Evolutionary conservation across 768 basidiomycete species (phyloP).

Genomic region (Rubroboletus pulcherrimus): DNA sequence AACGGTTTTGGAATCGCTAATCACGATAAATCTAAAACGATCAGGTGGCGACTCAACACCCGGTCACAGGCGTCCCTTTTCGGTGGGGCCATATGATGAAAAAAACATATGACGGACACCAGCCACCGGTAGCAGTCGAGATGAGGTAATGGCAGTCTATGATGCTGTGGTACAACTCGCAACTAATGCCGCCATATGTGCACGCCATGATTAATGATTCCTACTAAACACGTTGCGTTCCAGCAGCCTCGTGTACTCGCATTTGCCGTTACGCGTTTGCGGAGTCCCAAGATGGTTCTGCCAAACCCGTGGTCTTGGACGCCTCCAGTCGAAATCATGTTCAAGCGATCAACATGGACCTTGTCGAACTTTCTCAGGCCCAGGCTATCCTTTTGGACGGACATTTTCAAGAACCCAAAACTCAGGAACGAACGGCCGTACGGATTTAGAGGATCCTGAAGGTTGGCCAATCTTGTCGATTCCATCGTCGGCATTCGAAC

Average conservation of each 20-base stretch:
- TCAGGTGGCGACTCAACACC: neutral
- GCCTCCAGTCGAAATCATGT: neutral
- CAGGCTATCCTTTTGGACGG: neutral
- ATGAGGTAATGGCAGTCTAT: constrained; percentile 15
- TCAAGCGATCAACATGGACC: constrained; percentile 7
- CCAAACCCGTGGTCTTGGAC: neutral
- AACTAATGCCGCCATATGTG: constrained; percentile 15
- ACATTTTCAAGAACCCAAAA: constrained; percentile 2
- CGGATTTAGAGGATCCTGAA: constrained; percentile 15
- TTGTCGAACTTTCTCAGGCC: constrained; percentile 10
- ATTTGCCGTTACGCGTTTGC: constrained; percentile 20
- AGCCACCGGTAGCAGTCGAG: constrained; percentile 6
- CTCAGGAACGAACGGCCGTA: constrained; percentile 5
- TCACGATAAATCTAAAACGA: neutral
- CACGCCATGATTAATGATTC: constrained; percentile 3
- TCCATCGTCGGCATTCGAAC: constrained; percentile 10
- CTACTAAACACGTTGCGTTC: constrained; percentile 13
- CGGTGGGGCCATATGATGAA: constrained; percentile 2
- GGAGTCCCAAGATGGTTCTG: constrained; percentile 14
- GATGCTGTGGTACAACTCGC: constrained; percentile 1
- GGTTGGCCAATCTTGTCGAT: constrained; percentile 18
- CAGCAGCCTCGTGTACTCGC: constrained; percentile 23
- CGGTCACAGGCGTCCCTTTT: neutral
- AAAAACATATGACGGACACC: neutral
- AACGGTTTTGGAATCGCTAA: neutral